These are phyloP conservation scores for Kodamaea sp. DNA, from an alignment of 1,139 yeast genomes.

Conservation along the genomic window DNA sequence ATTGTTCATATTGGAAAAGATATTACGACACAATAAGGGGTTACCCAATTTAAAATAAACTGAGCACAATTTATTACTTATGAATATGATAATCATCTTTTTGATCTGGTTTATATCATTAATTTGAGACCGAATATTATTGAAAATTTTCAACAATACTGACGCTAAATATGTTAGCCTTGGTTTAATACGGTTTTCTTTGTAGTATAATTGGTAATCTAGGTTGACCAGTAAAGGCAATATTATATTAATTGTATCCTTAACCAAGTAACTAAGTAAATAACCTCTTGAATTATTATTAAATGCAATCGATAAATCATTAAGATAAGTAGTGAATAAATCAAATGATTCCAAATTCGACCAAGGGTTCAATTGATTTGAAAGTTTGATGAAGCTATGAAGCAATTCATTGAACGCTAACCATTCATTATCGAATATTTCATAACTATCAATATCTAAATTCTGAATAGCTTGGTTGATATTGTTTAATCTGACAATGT, in stretches of 20 bases:
- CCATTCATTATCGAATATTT: conserved; percentile 41
- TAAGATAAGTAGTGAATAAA: conserved; percentile 48
- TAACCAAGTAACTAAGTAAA: conserved; percentile 43
- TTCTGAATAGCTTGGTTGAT: conserved; percentile 1
- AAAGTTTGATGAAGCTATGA: conserved; percentile 46
- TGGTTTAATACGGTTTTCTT: conserved; percentile 41
- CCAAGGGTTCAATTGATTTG: conserved; percentile 58
- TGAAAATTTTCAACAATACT: conserved; percentile 56
- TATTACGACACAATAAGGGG: conserved; percentile 69
- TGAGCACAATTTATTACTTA: conserved; percentile 58
- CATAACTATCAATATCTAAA: conserved; percentile 13
- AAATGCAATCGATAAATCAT: conserved; percentile 57
- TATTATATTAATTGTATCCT: conserved; percentile 37
- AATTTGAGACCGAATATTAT: conserved; percentile 57
- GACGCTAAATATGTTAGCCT: conserved; percentile 55
- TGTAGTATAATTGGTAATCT: conserved; percentile 44
- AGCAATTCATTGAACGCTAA: conserved; percentile 51
- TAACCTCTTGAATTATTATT: conserved; percentile 51
- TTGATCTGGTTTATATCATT: conserved; percentile 46
- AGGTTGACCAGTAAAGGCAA: conserved; percentile 50
- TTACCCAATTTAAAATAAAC: conserved; percentile 60
- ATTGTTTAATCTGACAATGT: conserved; percentile 10
- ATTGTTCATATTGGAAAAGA: conserved; percentile 69
- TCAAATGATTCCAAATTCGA: conserved; percentile 58
- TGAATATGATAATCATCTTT: conserved; percentile 49